Evolutionary conservation across 164 flowering plant species (phyloP).

Genomic region (Vitis rotundifolia): DNA sequence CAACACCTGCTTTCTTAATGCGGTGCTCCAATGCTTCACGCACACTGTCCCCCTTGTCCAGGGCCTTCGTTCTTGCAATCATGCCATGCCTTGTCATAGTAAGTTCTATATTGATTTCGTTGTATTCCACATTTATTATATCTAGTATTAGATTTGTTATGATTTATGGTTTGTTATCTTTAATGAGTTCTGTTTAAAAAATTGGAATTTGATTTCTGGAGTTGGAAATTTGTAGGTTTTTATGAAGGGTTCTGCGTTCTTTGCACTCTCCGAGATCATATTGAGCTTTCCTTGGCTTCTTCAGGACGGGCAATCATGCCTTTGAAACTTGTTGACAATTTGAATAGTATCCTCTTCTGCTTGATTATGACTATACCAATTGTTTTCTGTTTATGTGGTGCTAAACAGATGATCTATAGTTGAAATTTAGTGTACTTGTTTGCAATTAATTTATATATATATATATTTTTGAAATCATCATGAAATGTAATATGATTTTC

Average conservation of each 20-base stretch:
- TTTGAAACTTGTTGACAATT: constrained; percentile 48
- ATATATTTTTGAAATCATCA: no score
- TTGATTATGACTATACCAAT: neutral
- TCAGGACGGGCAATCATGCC: constrained; percentile 47
- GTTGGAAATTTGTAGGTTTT: constrained; percentile 40
- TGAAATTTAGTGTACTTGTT: neutral
- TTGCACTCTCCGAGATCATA: constrained; percentile 54
- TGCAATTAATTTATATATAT: no score
- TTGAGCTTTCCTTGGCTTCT: constrained; percentile 44
- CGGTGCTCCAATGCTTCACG: constrained; percentile 77
- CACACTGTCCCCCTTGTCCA: constrained; percentile 75
- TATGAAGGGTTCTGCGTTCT: constrained; percentile 56
- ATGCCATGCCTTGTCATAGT: constrained; percentile 41
- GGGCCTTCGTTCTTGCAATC: constrained; percentile 43
- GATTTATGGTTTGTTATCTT: neutral
- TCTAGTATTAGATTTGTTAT: neutral
- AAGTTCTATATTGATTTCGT: constrained; percentile 10
- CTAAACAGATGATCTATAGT: neutral
- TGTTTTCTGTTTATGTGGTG: neutral
- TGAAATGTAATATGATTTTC: neutral
- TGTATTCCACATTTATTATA: neutral
- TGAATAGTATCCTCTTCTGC: constrained; percentile 62
- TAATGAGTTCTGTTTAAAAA: neutral
- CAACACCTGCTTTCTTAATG: constrained; percentile 81
- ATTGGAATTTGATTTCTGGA: neutral